Conservation (phyloP, 805 yeast species). For the Candida bentonensis region DNA sequence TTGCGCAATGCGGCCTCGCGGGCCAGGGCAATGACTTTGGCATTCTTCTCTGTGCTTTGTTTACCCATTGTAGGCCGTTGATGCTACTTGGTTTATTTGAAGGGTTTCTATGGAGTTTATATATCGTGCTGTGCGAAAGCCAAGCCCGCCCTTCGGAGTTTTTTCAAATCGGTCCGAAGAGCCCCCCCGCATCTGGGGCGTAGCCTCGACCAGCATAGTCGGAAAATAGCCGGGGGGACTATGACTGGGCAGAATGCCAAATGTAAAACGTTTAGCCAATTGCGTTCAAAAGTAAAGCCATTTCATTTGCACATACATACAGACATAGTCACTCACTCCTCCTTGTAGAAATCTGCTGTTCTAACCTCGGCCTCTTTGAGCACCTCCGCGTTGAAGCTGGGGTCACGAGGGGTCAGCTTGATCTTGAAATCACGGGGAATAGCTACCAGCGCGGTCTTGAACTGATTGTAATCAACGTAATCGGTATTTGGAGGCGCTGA, state of each 20-base stretch:
- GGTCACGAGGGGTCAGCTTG: slow-evolving; percentile 13
- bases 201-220: too few relatives aligned
- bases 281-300: too few relatives aligned
- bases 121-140: too few relatives aligned
- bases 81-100: too few relatives aligned
- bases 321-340: slow-evolving; percentile 3
- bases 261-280: too few relatives aligned
- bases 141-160: too few relatives aligned
- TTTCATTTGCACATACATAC: too few relatives aligned
- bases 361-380: slow-evolving; percentile 9
- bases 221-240: too few relatives aligned
- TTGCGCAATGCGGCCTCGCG: background rate
- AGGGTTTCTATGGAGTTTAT: too few relatives aligned
- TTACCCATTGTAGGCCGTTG: background rate
- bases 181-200: too few relatives aligned
- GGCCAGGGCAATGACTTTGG: background rate
- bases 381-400: slow-evolving; percentile 7
- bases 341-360: slow-evolving; percentile 10
- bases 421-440: slow-evolving; percentile 16
- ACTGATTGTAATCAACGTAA: slow-evolving; percentile 13
- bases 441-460: slow-evolving; percentile 14
- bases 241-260: too few relatives aligned
- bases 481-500: slow-evolving; percentile 14
- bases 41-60: background rate
- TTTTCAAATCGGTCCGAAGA: too few relatives aligned